Evolutionary conservation across 768 basidiomycete genomes (phyloP).

Genomic region (Lactarius vividus): DNA sequence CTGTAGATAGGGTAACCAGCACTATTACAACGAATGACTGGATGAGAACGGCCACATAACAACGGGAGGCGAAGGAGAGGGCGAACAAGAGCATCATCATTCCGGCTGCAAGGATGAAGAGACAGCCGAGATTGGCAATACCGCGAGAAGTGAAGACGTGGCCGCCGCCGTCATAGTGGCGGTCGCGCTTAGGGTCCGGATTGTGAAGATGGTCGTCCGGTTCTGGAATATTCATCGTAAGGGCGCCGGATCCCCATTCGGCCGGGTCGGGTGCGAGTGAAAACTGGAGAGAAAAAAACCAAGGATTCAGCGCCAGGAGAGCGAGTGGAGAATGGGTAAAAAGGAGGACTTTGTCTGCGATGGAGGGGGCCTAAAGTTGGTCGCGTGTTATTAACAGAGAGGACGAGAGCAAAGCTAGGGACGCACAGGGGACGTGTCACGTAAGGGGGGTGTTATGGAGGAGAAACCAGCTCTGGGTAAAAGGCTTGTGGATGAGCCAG

Average conservation of each 20-base stretch:
- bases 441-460: not conserved
- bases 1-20: conserved; percentile 49
- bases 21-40: not conserved
- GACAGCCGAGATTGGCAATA: conserved; percentile 63
- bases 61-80: not conserved
- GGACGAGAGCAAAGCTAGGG: not conserved
- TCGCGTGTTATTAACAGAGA: not conserved
- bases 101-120: conserved; percentile 51
- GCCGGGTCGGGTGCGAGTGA: conserved; percentile 44
- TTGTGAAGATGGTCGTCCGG: conserved; percentile 64
- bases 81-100: conserved; percentile 58
- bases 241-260: conserved; percentile 47
- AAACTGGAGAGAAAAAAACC: conserved; percentile 33
- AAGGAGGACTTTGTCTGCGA: conserved; percentile 21
- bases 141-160: conserved; percentile 61
- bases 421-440: conserved; percentile 3
- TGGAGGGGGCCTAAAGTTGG: conserved; percentile 11
- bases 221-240: conserved; percentile 47
- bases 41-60: not conserved
- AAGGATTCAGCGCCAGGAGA: not conserved
- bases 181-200: conserved; percentile 55
- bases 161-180: conserved; percentile 53
- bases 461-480: conserved; percentile 7
- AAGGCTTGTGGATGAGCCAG: conserved; percentile 21
- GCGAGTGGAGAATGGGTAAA: not conserved